These are phyloP conservation scores for Mrakia hoshinonis DNA, from an alignment of 768 basidiomycete species.

Conservation along the genomic window DNA sequence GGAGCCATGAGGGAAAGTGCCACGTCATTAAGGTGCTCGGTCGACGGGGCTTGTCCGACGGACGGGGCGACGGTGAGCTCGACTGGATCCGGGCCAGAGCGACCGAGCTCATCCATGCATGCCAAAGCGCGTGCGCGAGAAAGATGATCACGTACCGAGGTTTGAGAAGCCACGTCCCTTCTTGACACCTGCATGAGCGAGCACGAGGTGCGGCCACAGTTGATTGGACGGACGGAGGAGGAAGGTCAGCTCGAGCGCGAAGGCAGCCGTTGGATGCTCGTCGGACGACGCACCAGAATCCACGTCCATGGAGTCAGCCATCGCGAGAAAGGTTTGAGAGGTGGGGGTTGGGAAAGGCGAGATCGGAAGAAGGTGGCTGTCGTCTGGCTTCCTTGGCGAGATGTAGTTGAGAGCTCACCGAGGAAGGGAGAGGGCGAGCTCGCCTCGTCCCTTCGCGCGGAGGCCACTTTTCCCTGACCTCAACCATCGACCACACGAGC, in stretches of 20 bases:
- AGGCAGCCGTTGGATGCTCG: not conserved
- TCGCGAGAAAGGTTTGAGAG: not conserved
- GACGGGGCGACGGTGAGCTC: too few species aligned
- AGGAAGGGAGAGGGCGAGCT: too few species aligned
- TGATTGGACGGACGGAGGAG: not conserved
- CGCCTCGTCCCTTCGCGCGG: too few species aligned
- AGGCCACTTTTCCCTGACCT: too few species aligned
- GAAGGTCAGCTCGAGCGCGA: conserved; percentile 1
- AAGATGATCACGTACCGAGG: not conserved
- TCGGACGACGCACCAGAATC: conserved; percentile 6
- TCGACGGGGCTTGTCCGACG: too few species aligned
- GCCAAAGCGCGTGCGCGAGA: not conserved
- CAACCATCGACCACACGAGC: not conserved
- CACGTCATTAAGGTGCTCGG: too few species aligned
- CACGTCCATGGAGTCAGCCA: conserved; percentile 23
- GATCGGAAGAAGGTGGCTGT: not conserved
- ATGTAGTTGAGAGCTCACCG: not conserved
- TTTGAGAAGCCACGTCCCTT: conserved; percentile 7
- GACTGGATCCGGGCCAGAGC: not conserved
- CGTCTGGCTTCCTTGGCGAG: too few species aligned
- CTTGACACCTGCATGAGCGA: not conserved
- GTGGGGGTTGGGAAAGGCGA: not conserved
- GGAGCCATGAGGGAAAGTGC: too few species aligned
- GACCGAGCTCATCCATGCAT: not conserved
- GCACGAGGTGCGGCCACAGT: not conserved